Conservation (phyloP, 2,329 filamentous ascomycete genomes). For the Orbilia ellipsospora region DNA sequence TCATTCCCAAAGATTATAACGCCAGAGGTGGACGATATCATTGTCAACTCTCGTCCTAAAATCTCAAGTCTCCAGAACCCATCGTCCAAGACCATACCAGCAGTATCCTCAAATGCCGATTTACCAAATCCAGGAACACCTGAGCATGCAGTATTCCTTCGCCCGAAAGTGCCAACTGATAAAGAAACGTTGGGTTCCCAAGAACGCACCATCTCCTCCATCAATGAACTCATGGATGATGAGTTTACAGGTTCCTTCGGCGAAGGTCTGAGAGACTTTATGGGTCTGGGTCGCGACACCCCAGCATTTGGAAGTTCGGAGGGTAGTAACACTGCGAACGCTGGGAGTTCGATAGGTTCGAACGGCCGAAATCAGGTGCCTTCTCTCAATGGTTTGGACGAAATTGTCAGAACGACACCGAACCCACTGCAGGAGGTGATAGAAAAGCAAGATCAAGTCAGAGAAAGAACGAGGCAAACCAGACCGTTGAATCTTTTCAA, state of each 20-base stretch:
- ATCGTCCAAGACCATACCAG: background rate
- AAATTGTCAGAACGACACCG: background rate
- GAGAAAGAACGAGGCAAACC: too few species aligned
- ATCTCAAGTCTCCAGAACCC: background rate
- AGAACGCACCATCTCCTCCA: slow-evolving; percentile 23
- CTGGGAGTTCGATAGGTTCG: background rate
- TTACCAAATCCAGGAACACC: background rate
- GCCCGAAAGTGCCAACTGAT: too few species aligned
- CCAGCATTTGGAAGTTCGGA: slow-evolving; percentile 30
- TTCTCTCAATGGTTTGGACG: too few species aligned
- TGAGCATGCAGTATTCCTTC: background rate
- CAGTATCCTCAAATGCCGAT: background rate
- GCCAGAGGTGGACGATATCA: slow-evolving; percentile 19
- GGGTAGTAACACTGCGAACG: slow-evolving; percentile 4
- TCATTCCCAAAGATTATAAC: slow-evolving; percentile 28
- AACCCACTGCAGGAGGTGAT: background rate
- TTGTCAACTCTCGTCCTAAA: background rate
- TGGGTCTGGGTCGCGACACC: slow-evolving; percentile 19
- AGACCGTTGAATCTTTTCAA: too few species aligned
- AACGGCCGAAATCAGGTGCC: background rate
- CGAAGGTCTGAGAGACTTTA: slow-evolving; percentile 29
- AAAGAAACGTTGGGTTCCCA: background rate
- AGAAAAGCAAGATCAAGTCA: too few species aligned
- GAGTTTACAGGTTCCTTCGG: slow-evolving; percentile 15
- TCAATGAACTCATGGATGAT: slow-evolving; percentile 21